Evolutionary conservation across 371 early-diverging fungal species (phyloP), one percentile per base, ranked within the genome.

Genomic region (Rhizomucor pusillus): DNA sequence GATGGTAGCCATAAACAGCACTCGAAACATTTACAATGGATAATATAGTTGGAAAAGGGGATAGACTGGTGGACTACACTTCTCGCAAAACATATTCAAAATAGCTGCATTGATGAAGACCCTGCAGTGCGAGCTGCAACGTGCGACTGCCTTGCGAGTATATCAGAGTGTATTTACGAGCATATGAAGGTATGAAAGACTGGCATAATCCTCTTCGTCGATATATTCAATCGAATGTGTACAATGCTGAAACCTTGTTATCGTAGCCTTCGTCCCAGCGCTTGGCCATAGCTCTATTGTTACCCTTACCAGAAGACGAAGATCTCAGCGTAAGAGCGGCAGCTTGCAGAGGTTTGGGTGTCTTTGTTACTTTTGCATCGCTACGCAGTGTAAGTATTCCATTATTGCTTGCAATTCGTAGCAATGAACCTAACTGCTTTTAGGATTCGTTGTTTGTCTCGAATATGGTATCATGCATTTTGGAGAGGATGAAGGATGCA

Each of bases 301-400:
- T 86, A 16, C 73, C 79, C 3, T 66, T 83, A 11, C 66, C 79
- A 9, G 53, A 73, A 24, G 88, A 87, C 50, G 74, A 71, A 22
- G 75, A 85, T 57, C 54, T 73, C 0, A 56, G 59, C 24, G 86
- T 87, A 3, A 67, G 84, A 54, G 88, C 88, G 19, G 80, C 87
- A 5, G 86, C 88, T 5, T 89, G 89, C 58, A 66, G 88, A 29
- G 77, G 88, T 0, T 59, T 89, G 5, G 90, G 90, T 2, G 80
- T 84, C 0, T 82, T 85, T 63, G 76, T 88, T 1, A 65, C 81
- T 1, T 84, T 85, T 50, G 82, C 81, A 2, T 63, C 73, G 11
- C 62, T 86, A 5, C 68, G 77, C 25, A 81, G 77, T 63, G 80
- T 66, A 65, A 60, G 22, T 43, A 54, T 35, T 59, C 34, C 49